These are phyloP conservation scores for Phytophthora lateralis DNA, from an alignment of 352 stramenopile genomes.

Conservation along the genomic window DNA sequence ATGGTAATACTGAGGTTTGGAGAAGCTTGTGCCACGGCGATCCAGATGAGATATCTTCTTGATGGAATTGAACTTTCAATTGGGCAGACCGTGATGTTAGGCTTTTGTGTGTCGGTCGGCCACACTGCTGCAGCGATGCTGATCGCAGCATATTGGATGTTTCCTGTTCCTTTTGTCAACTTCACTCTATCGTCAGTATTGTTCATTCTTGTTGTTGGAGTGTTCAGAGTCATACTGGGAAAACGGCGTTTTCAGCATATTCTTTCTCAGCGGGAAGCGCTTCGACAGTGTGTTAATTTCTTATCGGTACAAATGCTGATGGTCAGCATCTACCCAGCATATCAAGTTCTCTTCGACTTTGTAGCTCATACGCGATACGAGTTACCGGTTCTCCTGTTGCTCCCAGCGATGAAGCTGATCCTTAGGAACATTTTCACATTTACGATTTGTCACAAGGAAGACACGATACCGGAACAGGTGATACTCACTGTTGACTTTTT, in stretches of 20 bases:
- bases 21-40: background rate
- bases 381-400: slow-evolving; percentile 7
- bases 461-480: slow-evolving; percentile 18
- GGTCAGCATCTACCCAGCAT: slow-evolving; percentile 16
- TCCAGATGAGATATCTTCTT: slow-evolving; percentile 1
- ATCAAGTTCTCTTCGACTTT: slow-evolving; percentile 12
- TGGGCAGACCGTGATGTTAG: background rate
- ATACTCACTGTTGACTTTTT: slow-evolving; percentile 19
- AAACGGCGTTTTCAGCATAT: slow-evolving; percentile 1
- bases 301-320: slow-evolving; percentile 6
- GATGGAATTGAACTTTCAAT: slow-evolving; percentile 2
- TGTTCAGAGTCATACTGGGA: background rate
- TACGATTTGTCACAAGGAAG: slow-evolving; percentile 14
- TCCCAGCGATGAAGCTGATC: slow-evolving; percentile 9
- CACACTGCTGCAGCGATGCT: slow-evolving; percentile 1
- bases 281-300: slow-evolving; percentile 4
- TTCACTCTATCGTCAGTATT: slow-evolving; percentile 5
- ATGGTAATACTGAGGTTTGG: slow-evolving; percentile 2
- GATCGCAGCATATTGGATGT: slow-evolving; percentile 5
- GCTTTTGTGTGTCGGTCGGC: background rate
- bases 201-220: background rate
- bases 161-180: slow-evolving; percentile 10
- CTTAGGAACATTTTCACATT: slow-evolving; percentile 16
- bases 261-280: slow-evolving; percentile 5
- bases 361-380: slow-evolving; percentile 6